Conservation (phyloP, 2,329 filamentous ascomycete species). For the Colletotrichum graminicola region DNA sequence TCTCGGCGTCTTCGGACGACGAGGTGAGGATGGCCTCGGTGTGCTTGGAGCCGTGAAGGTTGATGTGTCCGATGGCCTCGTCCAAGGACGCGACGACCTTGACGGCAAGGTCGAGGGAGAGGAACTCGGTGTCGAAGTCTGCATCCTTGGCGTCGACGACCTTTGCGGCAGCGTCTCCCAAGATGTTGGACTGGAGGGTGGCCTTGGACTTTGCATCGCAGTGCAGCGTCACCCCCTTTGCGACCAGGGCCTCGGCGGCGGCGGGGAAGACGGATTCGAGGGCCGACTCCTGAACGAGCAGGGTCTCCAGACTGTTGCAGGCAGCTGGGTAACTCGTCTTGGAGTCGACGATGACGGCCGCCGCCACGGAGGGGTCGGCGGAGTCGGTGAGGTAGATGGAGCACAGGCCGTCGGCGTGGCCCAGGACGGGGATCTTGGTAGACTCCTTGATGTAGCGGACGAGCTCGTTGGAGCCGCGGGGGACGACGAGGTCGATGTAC, state of each 20-base stretch:
- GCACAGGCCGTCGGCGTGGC: conserved; percentile 95
- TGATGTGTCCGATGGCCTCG: conserved; percentile 88
- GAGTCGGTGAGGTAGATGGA: conserved; percentile 85
- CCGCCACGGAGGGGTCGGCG: conserved; percentile 78
- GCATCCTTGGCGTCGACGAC: conserved; percentile 74
- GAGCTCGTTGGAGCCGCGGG: conserved; percentile 89
- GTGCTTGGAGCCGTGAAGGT: conserved; percentile 91
- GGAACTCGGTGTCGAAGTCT: conserved; percentile 91
- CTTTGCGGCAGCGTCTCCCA: conserved; percentile 50
- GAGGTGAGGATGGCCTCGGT: conserved; percentile 91
- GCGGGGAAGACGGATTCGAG: conserved; percentile 72
- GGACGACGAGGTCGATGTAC: conserved; percentile 95
- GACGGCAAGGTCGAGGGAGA: conserved; percentile 86
- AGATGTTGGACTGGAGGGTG: conserved; percentile 61
- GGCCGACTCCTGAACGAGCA: conserved; percentile 83
- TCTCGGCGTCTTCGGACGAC: conserved; percentile 75
- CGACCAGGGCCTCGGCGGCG: conserved; percentile 79
- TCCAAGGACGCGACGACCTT: conserved; percentile 79
- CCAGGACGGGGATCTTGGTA: conserved; percentile 94
- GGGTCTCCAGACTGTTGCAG: conserved; percentile 93
- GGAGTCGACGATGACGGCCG: conserved; percentile 85
- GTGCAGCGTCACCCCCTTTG: conserved; percentile 83
- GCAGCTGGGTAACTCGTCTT: conserved; percentile 96
- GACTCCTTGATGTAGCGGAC: conserved; percentile 90
- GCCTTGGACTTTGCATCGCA: conserved; percentile 80